These are phyloP conservation scores for Xylariaceae sp. DNA, from an alignment of 2,329 filamentous ascomycete species.

Conservation along the genomic window DNA sequence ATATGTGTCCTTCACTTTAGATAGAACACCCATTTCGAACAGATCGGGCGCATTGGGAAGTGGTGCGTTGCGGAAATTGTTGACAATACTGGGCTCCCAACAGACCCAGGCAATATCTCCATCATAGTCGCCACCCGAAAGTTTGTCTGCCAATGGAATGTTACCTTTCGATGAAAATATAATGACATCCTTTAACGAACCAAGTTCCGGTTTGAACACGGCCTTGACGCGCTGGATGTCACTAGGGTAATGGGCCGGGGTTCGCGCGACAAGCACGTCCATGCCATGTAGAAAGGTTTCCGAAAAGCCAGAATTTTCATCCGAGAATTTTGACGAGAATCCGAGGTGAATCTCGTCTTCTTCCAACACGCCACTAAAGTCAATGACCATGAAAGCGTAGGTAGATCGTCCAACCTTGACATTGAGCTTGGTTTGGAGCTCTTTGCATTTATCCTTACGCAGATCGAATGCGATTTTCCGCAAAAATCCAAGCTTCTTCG, in stretches of 20 bases:
- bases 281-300: constrained; percentile 52
- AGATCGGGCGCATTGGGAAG: constrained; percentile 45
- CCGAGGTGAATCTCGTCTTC: constrained; percentile 65
- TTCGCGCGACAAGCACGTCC: constrained; percentile 63
- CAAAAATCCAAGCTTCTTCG: constrained; percentile 45
- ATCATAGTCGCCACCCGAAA: constrained; percentile 79
- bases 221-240: constrained; percentile 67
- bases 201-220: constrained; percentile 56
- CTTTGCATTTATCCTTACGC: constrained; percentile 49
- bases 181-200: constrained; percentile 70
- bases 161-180: constrained; percentile 66
- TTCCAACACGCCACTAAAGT: constrained; percentile 57
- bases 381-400: constrained; percentile 62
- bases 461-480: constrained; percentile 45
- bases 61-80: constrained; percentile 61
- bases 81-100: constrained; percentile 64
- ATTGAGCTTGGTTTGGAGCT: constrained; percentile 53
- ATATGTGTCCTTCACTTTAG: constrained; percentile 46
- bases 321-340: constrained; percentile 61
- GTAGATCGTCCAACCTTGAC: constrained; percentile 59
- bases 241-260: constrained; percentile 64
- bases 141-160: constrained; percentile 60
- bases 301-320: constrained; percentile 49
- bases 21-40: constrained; percentile 45
- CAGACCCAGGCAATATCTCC: constrained; percentile 75